phyloP scores from a whole-genome alignment of 2,329 filamentous ascomycete species.

The Epichloe festucae region DNA sequence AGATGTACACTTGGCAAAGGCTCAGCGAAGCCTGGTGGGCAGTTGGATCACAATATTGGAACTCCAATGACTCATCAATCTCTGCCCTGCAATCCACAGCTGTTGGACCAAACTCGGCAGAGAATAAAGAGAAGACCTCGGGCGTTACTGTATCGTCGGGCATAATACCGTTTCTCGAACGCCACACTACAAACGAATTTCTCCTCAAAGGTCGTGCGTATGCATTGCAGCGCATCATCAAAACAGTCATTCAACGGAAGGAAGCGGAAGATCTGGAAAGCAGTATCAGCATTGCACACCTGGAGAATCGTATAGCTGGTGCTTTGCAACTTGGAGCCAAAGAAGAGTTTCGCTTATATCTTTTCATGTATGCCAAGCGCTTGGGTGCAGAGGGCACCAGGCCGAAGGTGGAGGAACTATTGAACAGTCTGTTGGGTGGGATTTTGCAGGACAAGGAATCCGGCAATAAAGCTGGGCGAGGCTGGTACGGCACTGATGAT shows the following conservation, averaged over 20 bases:
- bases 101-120: constrained; percentile 42
- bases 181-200: constrained; percentile 88
- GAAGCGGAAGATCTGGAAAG: constrained; percentile 89
- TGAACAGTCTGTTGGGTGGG: constrained; percentile 69
- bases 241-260: constrained; percentile 73
- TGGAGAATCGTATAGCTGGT: constrained; percentile 89
- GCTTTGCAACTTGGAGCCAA: constrained; percentile 71
- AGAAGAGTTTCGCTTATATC: constrained; percentile 86
- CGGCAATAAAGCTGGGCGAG: constrained; percentile 33
- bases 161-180: constrained; percentile 84
- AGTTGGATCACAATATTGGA: constrained; percentile 97
- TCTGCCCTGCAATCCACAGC: constrained; percentile 64
- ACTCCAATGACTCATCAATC: constrained; percentile 84
- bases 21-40: constrained; percentile 98
- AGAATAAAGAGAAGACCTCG: constrained; percentile 31
- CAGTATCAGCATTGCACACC: constrained; percentile 79
- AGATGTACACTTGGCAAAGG: constrained; percentile 85
- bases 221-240: constrained; percentile 82
- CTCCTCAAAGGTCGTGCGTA: constrained; percentile 85
- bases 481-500: constrained; percentile 54
- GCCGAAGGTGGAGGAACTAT: constrained; percentile 82
- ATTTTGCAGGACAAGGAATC: constrained; percentile 45
- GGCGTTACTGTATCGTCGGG: constrained; percentile 62
- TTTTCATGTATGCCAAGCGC: constrained; percentile 97
- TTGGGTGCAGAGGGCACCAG: constrained; percentile 80